Conservation (phyloP, 1,284 basidiomycete genomes). For the Austroboletus niveus region DNA sequence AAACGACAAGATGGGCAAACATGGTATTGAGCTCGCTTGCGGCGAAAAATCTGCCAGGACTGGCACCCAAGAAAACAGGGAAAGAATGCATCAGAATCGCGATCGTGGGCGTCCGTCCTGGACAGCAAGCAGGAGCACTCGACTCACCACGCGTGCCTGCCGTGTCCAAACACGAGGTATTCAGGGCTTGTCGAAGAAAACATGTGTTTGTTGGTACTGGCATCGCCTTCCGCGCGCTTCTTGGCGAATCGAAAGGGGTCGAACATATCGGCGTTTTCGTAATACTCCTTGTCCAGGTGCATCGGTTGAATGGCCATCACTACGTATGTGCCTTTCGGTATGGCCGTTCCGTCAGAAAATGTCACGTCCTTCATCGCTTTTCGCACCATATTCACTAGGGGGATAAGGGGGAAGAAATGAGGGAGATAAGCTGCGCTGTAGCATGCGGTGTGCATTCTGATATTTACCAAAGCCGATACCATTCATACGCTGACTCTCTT, state of each 20-base stretch:
- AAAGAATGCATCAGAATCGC: too few relatives aligned
- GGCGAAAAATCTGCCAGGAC: constrained; percentile 35
- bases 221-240: constrained; percentile 7
- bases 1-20: constrained; percentile 27
- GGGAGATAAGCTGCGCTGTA: background rate
- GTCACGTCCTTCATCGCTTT: constrained; percentile 35
- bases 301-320: constrained; percentile 19
- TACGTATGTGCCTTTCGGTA: constrained; percentile 37
- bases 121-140: too few relatives aligned
- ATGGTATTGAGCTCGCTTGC: constrained; percentile 26
- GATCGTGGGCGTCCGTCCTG: too few relatives aligned
- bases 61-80: background rate
- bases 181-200: constrained; percentile 11
- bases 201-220: constrained; percentile 12
- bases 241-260: constrained; percentile 33
- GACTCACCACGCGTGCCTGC: constrained; percentile 20
- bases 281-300: constrained; percentile 28
- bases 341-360: constrained; percentile 39
- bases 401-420: too few relatives aligned
- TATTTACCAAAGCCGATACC: constrained; percentile 29
- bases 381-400: constrained; percentile 34
- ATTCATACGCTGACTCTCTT: constrained; percentile 39
- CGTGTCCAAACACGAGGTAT: constrained; percentile 17
- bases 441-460: background rate
- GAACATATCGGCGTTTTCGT: constrained; percentile 28